A percentile compares a stretch with the other conserved stretches of the same genome.
Evolutionary conservation across 495 filamentous ascomycete genomes (phyloP).

Genomic region (Xylaria castorea): DNA sequence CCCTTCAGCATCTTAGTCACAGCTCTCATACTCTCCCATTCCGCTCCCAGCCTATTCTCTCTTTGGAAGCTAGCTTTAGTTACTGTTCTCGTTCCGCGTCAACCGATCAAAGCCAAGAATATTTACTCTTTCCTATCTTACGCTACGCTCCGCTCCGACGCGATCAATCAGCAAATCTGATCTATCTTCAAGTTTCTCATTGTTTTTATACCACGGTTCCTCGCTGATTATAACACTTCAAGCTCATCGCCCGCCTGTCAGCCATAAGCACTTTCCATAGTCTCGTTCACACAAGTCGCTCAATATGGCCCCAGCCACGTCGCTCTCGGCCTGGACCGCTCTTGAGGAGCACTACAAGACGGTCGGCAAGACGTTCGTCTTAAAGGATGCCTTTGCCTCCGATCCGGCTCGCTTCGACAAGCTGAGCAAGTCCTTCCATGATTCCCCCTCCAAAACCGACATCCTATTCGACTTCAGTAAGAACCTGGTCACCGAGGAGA

Average conservation of each 20-base stretch:
- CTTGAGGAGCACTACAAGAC: constrained; percentile 87
- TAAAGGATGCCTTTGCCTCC: constrained; percentile 90
- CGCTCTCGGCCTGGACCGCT: constrained; percentile 82
- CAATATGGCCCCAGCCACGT: constrained; percentile 72
- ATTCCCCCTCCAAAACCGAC: constrained; percentile 65
- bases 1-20: not conserved
- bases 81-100: constrained; percentile 14
- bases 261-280: not conserved
- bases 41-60: not conserved
- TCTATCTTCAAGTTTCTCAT: not conserved
- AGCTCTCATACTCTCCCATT: not conserved
- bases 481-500: constrained; percentile 96
- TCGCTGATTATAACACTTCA: constrained; percentile 25
- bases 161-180: not conserved
- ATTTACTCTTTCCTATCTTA: not conserved
- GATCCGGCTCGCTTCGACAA: constrained; percentile 90
- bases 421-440: constrained; percentile 83
- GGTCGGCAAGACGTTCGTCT: constrained; percentile 83
- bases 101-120: not conserved
- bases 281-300: not conserved
- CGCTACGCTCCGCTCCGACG: not conserved
- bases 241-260: constrained; percentile 22
- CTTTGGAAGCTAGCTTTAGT: not conserved
- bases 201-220: not conserved
- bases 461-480: constrained; percentile 99